Conservation (phyloP, 345 rosid species). For the Rhodamnia argentea region DNA sequence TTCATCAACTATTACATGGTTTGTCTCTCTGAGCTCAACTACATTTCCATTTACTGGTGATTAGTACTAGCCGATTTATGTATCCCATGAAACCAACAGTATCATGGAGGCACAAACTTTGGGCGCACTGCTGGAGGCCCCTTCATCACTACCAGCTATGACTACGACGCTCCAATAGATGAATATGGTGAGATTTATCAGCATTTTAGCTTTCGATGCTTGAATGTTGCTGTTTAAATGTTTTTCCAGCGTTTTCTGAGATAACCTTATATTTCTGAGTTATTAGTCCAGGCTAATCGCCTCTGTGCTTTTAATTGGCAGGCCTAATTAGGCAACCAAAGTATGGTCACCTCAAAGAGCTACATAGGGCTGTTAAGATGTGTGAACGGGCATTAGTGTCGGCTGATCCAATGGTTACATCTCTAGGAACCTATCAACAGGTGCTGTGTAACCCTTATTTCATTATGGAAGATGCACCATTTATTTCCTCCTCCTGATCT, state of each 20-base stretch:
- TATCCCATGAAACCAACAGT: conserved; percentile 32
- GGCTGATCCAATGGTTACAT: conserved; percentile 73
- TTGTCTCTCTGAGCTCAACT: neutral
- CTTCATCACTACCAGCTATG: conserved; percentile 94
- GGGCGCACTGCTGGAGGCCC: conserved; percentile 99
- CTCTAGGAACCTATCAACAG: conserved; percentile 82
- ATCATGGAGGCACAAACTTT: conserved; percentile 98
- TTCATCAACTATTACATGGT: conserved; percentile 98
- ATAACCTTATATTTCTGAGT: neutral
- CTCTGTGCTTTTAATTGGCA: conserved; percentile 8
- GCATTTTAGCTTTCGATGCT: neutral
- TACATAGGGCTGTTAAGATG: conserved; percentile 92
- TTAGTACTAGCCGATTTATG: neutral
- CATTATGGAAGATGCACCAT: neutral
- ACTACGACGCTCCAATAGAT: conserved; percentile 93
- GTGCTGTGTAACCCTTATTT: conserved; percentile 7
- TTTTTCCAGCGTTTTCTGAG: neutral
- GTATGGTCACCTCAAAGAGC: conserved; percentile 95
- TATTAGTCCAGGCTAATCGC: conserved; percentile 3
- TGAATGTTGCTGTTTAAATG: neutral
- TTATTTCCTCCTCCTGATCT: neutral
- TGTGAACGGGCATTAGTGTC: conserved; percentile 79
- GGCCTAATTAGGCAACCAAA: conserved; percentile 96
- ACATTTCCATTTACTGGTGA: neutral
- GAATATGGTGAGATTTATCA: conserved; percentile 68